phyloP scores from a whole-genome alignment of 164 flowering plant genomes.

The Vitis amurensis region DNA sequence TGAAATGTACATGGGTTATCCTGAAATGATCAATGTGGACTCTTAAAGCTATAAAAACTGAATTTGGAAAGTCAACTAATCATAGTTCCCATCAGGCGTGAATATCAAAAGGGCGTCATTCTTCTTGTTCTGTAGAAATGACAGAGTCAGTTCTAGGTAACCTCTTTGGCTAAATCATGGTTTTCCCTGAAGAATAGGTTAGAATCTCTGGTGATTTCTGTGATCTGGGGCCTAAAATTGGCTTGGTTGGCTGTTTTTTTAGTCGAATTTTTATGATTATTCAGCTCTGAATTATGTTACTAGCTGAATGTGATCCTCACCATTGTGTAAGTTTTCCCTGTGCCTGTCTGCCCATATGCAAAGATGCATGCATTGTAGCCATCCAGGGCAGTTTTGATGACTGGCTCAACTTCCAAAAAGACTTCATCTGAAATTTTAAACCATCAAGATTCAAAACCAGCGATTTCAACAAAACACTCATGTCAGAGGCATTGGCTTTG shows the following conservation, averaged over 20 bases:
- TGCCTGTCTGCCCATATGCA: conserved; percentile 74
- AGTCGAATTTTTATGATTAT: neutral
- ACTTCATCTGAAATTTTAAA: conserved; percentile 48
- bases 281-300: too few relatives aligned
- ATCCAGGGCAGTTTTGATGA: conserved; percentile 63
- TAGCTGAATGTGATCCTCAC: conserved; percentile 31
- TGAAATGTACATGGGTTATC: neutral
- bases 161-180: too few relatives aligned
- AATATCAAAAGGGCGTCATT: too few relatives aligned
- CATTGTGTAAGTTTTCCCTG: conserved; percentile 76
- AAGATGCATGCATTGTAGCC: conserved; percentile 74
- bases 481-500: too few relatives aligned
- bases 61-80: neutral
- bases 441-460: neutral
- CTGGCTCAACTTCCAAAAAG: conserved; percentile 60
- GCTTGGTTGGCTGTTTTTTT: neutral
- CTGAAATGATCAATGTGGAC: neutral
- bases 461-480: neutral
- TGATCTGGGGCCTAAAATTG: too few relatives aligned
- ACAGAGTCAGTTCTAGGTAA: too few relatives aligned
- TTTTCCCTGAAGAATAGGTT: too few relatives aligned
- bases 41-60: neutral
- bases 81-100: neutral
- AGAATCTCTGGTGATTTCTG: too few relatives aligned
- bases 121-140: too few relatives aligned